Conservation (phyloP, 495 filamentous ascomycete genomes). For the Aspergillus sclerotioniger region DNA sequence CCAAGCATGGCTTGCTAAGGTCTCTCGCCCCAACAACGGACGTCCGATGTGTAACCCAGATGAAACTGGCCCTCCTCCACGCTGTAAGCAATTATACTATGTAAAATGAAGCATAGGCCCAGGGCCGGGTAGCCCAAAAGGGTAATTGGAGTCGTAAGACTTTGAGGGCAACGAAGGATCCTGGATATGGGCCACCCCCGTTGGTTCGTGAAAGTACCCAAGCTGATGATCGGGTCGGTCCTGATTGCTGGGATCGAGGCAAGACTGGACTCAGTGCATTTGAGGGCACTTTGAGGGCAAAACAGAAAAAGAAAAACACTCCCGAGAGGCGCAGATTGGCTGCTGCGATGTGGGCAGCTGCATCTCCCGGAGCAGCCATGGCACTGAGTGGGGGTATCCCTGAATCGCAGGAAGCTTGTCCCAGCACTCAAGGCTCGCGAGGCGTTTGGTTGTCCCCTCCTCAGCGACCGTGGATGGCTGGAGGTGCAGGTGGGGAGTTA, state of each 20-base stretch:
- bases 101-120: too few species aligned
- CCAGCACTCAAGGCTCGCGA: constrained; percentile 12
- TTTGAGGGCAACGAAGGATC: neutral
- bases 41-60: neutral
- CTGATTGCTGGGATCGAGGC: constrained; percentile 19
- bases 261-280: too few species aligned
- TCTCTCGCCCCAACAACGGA: neutral
- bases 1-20: too few species aligned
- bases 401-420: constrained; percentile 28
- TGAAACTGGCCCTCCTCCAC: neutral
- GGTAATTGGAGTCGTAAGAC: constrained; percentile 5
- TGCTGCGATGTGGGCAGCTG: neutral
- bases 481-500: neutral
- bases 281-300: neutral
- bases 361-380: neutral
- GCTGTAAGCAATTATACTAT: neutral
- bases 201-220: constrained; percentile 7
- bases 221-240: constrained; percentile 10
- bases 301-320: constrained; percentile 9
- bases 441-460: constrained; percentile 8
- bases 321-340: constrained; percentile 10
- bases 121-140: constrained; percentile 1
- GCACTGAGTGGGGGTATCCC: constrained; percentile 21
- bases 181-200: neutral
- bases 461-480: neutral